Conservation (phyloP, 176 grass and related monocot genomes). For the Oryza australiensis region DNA sequence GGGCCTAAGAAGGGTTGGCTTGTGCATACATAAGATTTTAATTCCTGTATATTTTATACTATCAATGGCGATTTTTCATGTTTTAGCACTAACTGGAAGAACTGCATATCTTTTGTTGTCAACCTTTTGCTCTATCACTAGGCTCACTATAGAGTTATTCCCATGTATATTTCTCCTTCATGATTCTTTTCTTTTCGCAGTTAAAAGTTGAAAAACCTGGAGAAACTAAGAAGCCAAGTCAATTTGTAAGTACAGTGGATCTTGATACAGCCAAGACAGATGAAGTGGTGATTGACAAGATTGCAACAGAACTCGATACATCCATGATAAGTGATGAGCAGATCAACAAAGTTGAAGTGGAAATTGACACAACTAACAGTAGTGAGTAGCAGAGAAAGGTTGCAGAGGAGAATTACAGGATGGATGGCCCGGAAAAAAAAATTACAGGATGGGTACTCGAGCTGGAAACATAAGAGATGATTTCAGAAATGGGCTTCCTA, state of each 20-base stretch:
- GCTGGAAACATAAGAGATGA: slow-evolving; percentile 3
- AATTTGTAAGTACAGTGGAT: slow-evolving; percentile 22
- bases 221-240: slow-evolving; percentile 39
- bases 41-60: slow-evolving; percentile 5
- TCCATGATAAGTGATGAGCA: slow-evolving; percentile 27
- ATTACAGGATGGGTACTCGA: slow-evolving; percentile 1
- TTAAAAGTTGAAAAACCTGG: slow-evolving; percentile 34
- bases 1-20: neutral
- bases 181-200: slow-evolving; percentile 45
- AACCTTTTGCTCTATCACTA: too few relatives aligned
- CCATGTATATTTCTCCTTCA: slow-evolving; percentile 12
- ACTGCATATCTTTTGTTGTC: too few relatives aligned
- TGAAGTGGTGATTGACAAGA: slow-evolving; percentile 1
- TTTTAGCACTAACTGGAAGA: neutral
- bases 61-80: neutral
- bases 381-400: slow-evolving; percentile 27
- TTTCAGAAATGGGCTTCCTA: slow-evolving; percentile 1
- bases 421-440: too few relatives aligned
- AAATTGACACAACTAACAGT: slow-evolving; percentile 26
- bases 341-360: neutral
- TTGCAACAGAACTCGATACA: slow-evolving; percentile 19
- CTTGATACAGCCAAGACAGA: slow-evolving; percentile 29
- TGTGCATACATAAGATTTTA: slow-evolving; percentile 15
- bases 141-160: neutral
- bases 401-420: slow-evolving; percentile 23